phyloP scores from a whole-genome alignment of 495 filamentous ascomycete genomes.

The Endocarpon pusillum region DNA sequence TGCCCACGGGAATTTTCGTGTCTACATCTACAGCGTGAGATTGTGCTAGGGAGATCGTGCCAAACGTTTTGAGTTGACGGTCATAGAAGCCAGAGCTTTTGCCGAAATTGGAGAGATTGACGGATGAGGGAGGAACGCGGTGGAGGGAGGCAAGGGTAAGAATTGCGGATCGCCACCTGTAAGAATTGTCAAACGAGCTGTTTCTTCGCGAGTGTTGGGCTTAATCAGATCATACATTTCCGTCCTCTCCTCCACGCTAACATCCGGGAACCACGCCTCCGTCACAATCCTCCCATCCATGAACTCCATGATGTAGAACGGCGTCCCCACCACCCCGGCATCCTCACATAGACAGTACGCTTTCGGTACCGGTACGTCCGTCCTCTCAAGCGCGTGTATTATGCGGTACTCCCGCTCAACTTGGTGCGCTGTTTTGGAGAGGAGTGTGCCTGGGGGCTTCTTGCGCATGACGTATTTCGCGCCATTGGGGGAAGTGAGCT shows the following conservation, averaged over 20 bases:
- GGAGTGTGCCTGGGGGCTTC: slow-evolving; percentile 81
- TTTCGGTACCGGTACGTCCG: slow-evolving; percentile 74
- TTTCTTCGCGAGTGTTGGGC: background rate
- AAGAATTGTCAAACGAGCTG: slow-evolving; percentile 5
- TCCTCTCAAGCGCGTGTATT: slow-evolving; percentile 61
- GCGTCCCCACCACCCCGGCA: slow-evolving; percentile 56
- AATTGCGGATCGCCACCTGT: slow-evolving; percentile 68
- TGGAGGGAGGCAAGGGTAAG: slow-evolving; percentile 77
- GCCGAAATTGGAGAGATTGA: slow-evolving; percentile 58
- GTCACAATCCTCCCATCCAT: slow-evolving; percentile 83
- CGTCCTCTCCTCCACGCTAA: slow-evolving; percentile 47
- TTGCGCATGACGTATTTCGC: slow-evolving; percentile 73
- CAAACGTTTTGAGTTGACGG: slow-evolving; percentile 71
- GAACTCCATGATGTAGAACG: slow-evolving; percentile 95
- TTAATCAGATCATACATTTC: slow-evolving; percentile 34
- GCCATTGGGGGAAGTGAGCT: slow-evolving; percentile 51
- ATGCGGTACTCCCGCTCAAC: slow-evolving; percentile 91
- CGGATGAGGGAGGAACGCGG: slow-evolving; percentile 43
- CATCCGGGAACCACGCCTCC: slow-evolving; percentile 65
- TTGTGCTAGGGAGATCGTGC: slow-evolving; percentile 60
- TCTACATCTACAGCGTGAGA: slow-evolving; percentile 58
- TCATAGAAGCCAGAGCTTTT: slow-evolving; percentile 64
- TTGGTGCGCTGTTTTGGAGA: slow-evolving; percentile 85
- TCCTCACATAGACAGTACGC: slow-evolving; percentile 81
- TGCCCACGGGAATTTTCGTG: slow-evolving; percentile 55